Evolutionary conservation across 805 yeast species (phyloP).

Genomic region (Komagataella populi): DNA sequence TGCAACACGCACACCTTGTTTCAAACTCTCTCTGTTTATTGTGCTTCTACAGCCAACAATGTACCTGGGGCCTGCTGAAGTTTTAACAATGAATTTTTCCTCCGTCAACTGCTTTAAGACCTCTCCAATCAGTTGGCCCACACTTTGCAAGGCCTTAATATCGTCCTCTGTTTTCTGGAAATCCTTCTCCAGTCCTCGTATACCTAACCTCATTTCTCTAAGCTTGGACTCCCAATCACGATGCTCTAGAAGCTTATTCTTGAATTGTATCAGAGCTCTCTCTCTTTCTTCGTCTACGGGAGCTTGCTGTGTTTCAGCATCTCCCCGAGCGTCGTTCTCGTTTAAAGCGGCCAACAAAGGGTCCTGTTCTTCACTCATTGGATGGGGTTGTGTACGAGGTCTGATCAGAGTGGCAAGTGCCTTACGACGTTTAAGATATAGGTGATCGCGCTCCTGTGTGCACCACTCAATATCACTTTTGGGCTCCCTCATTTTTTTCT

Average conservation of each 20-base stretch:
- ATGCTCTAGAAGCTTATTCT: conserved; percentile 81
- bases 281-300: conserved; percentile 59
- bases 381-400: background rate
- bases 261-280: conserved; percentile 64
- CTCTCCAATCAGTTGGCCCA: conserved; percentile 96
- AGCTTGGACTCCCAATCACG: conserved; percentile 88
- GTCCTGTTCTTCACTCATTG: conserved; percentile 34
- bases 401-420: background rate
- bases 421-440: conserved; percentile 1
- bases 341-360: conserved; percentile 64
- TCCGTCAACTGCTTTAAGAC: conserved; percentile 90
- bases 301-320: conserved; percentile 13
- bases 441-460: background rate
- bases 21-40: conserved; percentile 66
- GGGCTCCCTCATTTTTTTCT: background rate
- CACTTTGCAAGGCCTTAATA: conserved; percentile 91
- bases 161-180: conserved; percentile 93
- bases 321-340: conserved; percentile 9
- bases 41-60: conserved; percentile 96
- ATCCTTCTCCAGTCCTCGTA: conserved; percentile 71
- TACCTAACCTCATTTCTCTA: conserved; percentile 68
- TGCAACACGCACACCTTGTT: conserved; percentile 93
- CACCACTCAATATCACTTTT: background rate
- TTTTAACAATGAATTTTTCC: conserved; percentile 90
- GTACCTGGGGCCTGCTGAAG: conserved; percentile 93